Conservation (phyloP, 164 flowering plant species). For the Magnolia changhungtana region DNA sequence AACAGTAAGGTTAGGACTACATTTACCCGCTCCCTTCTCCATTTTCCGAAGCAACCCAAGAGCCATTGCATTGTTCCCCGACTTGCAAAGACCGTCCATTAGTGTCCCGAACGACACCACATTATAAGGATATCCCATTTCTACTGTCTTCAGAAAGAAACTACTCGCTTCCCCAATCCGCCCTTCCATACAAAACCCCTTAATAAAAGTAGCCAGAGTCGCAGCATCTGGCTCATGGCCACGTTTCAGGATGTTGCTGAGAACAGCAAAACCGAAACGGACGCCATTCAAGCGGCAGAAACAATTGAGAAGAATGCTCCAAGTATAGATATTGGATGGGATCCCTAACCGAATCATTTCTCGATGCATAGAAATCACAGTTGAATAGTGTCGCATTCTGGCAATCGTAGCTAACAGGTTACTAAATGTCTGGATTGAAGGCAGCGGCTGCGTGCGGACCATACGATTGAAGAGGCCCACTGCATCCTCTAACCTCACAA, state of each 20-base stretch:
- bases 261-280: too few species aligned
- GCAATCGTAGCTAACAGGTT: neutral
- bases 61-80: too few species aligned
- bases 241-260: too few species aligned
- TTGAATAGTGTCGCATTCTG: neutral
- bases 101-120: too few species aligned
- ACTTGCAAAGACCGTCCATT: too few species aligned
- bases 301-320: conserved; percentile 15
- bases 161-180: neutral
- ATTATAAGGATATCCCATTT: conserved; percentile 1
- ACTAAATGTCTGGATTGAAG: too few species aligned
- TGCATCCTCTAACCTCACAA: too few species aligned
- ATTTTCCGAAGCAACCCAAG: too few species aligned
- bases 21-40: neutral
- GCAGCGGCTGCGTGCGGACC: too few species aligned
- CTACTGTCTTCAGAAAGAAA: neutral
- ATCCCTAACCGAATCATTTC: neutral
- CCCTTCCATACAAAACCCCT: neutral
- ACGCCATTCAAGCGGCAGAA: neutral
- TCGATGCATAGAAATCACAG: neutral
- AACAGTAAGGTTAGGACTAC: neutral
- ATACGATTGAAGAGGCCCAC: neutral
- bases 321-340: neutral
- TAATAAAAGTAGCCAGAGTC: neutral
- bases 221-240: too few species aligned